Base-by-base conservation (phyloP, 495 filamentous ascomycete genomes). In the Talaromyces borbonicus region DNA sequence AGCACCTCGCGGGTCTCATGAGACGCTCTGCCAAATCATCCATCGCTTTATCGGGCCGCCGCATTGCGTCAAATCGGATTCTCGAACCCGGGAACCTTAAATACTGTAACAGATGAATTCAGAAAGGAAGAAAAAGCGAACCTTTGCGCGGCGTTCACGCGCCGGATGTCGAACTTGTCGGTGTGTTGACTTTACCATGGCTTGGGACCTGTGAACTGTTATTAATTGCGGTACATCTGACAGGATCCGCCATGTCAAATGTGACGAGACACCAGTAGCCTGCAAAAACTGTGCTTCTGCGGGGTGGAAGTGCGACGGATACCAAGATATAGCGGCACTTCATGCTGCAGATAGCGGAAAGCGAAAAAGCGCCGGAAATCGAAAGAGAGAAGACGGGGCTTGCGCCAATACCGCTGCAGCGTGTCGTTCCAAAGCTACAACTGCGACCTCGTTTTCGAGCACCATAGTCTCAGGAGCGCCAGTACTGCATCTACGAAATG, bases 251-350 rank as follows among this genome's bases (percentile, higher is more conserved):
- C 56, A 48, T 25, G 25, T 54, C 3, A 56, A 59, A 48, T 59
- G 53, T 24, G 56, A 59, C 23, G 56, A 59, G 41, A 53, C 56
- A 0, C 53, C 53, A 2, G 46, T 47, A 2, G 18, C 46, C 1
- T 58, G 56, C 33, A 36, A 48, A 9, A 53, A 52, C 11, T 58
- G 53, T 25, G 33, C 22, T 2, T 48, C 35, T 4, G 32, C 51
- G 12, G 53, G 51, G 19, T 49, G 56, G 43, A 50, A 46, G 26
- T 59, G 56, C 30, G 53, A 55, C 26, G 56, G 56, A n/a, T 59
- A 56, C 33, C 52, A 58, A 31, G 35, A 37, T n/a, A 47, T 38
- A 5, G 50, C 50, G 5, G 43, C 53, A 11, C 15, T 25, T 29
- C 31, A 33, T 35, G 4, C n/a, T n/a, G n/a, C 43, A 27, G 38